Base-by-base conservation (phyloP, 306 rosid genomes). In the Ziziphus jujuba region DNA sequence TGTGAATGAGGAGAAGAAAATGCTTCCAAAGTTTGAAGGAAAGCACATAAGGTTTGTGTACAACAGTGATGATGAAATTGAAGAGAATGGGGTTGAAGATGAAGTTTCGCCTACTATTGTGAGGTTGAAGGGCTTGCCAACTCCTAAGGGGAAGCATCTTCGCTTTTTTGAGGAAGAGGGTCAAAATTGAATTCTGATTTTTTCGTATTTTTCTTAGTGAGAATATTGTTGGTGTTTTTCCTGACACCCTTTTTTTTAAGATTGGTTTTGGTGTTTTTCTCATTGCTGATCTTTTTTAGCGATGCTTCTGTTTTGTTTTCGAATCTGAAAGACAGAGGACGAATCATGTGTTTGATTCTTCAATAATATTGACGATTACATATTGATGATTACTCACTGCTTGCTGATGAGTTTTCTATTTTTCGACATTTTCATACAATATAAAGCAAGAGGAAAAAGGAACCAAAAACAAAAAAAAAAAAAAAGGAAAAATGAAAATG, bases 111-210 rank as follows among this genome's bases (percentile, higher is more conserved):
- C 87, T 21, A 71, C 69, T 13, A 45, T 84, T 4, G 2, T 90
- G 62, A 73, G 57, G 21, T 72, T 92, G 83, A 89, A 87, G 75
- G 97, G 98, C 1, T 24, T 87, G 83, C 98, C 97, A 15, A 87
- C 89, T 9, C 98, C 98, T 0, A 76, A 80, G 61, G 98, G 99
- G 59, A 90, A 93, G 82, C 99, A 93, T 73, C 64, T 90, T 58
- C 86, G 99, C 8, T 93, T 93, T 74, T 36, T 61, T 10, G 97
- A 88, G 56, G 90, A 77, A 11, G 78, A 62, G 7, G 67, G 43
- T 0, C 35, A 10, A 11, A 56, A 70, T 35, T 63, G 62, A 69
- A 3, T 57, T 1, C 4, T 57, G n/a, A 8, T 5, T 7, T 23
- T 44, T 33, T 33, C 28, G 59, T 59, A 28, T 33, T 70, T 70